Evolutionary conservation across 164 flowering plant genomes (phyloP), one percentile per base, ranked within the genome.

Genomic region (Pachysandra terminalis): DNA sequence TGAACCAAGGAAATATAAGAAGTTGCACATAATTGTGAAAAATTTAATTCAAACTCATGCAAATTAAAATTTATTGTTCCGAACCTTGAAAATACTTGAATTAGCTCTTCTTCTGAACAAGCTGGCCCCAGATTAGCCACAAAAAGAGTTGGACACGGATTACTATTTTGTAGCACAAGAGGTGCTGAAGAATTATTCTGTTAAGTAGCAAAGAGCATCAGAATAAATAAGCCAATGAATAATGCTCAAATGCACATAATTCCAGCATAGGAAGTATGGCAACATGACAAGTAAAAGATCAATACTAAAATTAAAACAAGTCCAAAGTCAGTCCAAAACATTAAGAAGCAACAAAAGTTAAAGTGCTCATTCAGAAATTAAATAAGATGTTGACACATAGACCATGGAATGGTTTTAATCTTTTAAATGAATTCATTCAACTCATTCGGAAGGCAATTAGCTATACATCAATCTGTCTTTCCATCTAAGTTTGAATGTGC

Each of bases 121-220:
- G 71, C 70, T 64, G 89, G 93, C n/a, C 91, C 99, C 56, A 95
- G 71, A 75, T 84, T 90, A 60, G 97, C 99, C 76, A 92, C 94
- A 80, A 95, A 95, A 54, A 92, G 82, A n/a, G 99, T 95, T 32
- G 99, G 93, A 68, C 99, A 92, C 40, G 96, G 95, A 19, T 74
- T 37, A 63, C 24, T 75, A 63, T 75, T 81, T 74, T 80, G 86
- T 26, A 82, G 73, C 52, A 51, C 66, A 62, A 64, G 65, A 54
- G 77, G 74, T 48, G 70, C 70, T 48, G 73, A 61, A 64, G 72
- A 64, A 48, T 76, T 70, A 54, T 62, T 76, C 87, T 83, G 82
- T 24, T 19, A 59, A 54, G 5, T 9, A 73, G 32, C 7, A 37
- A 73, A 52, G 41, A 14, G 28, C 19, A 22, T 49, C 48, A 76